phyloP scores from a whole-genome alignment of 805 yeast genomes.

The Kockiozyma suomiensis region DNA sequence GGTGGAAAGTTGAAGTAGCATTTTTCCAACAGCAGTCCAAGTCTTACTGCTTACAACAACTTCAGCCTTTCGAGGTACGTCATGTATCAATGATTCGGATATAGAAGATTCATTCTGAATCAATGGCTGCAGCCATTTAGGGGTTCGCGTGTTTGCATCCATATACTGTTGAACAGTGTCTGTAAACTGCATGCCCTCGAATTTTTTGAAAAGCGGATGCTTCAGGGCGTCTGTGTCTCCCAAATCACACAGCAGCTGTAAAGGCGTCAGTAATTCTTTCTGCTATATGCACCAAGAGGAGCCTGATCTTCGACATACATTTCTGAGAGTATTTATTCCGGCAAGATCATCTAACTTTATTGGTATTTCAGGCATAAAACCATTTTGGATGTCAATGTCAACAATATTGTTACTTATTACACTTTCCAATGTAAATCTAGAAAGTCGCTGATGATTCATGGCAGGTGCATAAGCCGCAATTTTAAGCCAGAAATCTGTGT shows the following conservation, averaged over 20 bases:
- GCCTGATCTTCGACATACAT: neutral
- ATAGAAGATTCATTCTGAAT: constrained; percentile 4
- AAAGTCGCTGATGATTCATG: constrained; percentile 17
- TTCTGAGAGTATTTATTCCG: constrained; percentile 16
- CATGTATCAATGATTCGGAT: neutral
- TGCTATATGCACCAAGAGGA: neutral
- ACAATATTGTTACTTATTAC: constrained; percentile 9
- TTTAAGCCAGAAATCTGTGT: constrained; percentile 32
- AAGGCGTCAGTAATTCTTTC: neutral
- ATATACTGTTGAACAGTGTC: constrained; percentile 14
- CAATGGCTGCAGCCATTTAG: constrained; percentile 19
- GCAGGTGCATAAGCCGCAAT: constrained; percentile 31
- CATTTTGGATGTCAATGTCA: constrained; percentile 6
- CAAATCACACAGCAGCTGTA: constrained; percentile 4
- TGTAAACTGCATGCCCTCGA: constrained; percentile 3
- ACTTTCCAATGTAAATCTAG: constrained; percentile 28
- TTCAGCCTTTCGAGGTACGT: constrained; percentile 4
- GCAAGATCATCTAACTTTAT: constrained; percentile 26
- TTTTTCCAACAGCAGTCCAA: constrained; percentile 20
- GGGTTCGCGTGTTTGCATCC: constrained; percentile 9
- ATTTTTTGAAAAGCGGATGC: constrained; percentile 12
- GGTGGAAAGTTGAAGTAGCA: constrained; percentile 12
- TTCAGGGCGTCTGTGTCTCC: constrained; percentile 21
- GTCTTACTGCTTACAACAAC: constrained; percentile 5
- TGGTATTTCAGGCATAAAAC: constrained; percentile 4